phyloP scores from a whole-genome alignment of 2,329 filamentous ascomycete species.

The Ceratocystis smalleyi region DNA sequence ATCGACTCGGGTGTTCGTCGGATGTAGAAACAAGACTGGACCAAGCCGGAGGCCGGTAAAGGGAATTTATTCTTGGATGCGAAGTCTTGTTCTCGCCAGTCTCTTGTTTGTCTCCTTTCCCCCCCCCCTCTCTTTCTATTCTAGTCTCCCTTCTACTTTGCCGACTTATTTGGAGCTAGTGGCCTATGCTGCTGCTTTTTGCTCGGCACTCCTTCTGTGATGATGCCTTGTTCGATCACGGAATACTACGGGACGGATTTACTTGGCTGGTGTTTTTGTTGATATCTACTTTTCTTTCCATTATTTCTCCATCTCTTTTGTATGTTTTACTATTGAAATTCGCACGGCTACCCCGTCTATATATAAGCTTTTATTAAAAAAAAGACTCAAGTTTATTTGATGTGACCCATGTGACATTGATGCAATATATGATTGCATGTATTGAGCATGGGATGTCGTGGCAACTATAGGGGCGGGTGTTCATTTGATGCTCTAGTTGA shows the following conservation, averaged over 20 bases:
- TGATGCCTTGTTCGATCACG: slow-evolving; percentile 4
- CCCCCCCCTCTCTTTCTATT: not conserved
- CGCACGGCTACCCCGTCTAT: not conserved
- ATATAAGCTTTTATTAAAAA: not conserved
- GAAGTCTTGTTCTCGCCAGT: no score
- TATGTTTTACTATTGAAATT: slow-evolving; percentile 1
- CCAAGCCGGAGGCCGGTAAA: not conserved
- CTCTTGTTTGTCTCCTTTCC: not conserved
- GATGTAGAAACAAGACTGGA: not conserved
- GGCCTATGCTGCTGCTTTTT: not conserved
- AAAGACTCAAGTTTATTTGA: no score
- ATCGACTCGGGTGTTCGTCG: slow-evolving; percentile 18
- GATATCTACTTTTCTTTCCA: not conserved
- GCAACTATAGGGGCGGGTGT: no score
- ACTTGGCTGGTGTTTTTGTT: slow-evolving; percentile 8
- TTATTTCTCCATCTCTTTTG: not conserved
- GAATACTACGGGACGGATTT: slow-evolving; percentile 8
- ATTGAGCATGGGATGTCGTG: no score
- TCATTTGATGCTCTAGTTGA: no score
- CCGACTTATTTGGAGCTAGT: not conserved
- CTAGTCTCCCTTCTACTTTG: not conserved
- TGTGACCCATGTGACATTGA: no score
- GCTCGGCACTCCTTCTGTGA: not conserved
- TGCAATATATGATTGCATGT: no score
- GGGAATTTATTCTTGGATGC: no score